Evolutionary conservation across 148 eudicot species (phyloP).

Genomic region (Diospyros lotus): DNA sequence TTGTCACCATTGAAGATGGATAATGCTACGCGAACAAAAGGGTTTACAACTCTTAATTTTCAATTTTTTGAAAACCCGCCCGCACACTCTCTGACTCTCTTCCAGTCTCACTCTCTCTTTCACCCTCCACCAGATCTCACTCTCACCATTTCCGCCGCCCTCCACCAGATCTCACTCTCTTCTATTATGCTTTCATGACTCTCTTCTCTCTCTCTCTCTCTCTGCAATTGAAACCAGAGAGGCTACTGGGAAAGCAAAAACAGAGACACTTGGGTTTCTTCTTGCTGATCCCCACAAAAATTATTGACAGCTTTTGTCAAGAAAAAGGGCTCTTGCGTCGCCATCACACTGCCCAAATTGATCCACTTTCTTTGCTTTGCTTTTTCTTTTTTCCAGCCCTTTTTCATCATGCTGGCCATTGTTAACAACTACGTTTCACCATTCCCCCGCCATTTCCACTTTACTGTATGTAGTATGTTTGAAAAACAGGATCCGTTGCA

Average conservation of each 20-base stretch:
- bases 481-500: no score
- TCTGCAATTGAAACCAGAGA: background rate
- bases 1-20: no score
- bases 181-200: background rate
- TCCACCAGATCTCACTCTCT: no score
- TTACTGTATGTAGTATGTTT: background rate
- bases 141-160: no score
- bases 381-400: background rate
- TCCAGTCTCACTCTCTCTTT: no score
- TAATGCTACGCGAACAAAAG: no score
- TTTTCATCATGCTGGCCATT: slow-evolving; percentile 13
- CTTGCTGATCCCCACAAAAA: background rate
- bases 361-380: slow-evolving; percentile 10
- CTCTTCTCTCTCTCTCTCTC: no score
- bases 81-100: no score
- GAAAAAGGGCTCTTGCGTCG: background rate
- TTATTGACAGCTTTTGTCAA: background rate
- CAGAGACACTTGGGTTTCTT: background rate
- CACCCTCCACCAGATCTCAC: no score
- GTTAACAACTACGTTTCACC: slow-evolving; percentile 17
- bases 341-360: slow-evolving; percentile 7
- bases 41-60: no score
- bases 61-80: no score
- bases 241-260: background rate
- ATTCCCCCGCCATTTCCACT: background rate